Percentiles rank a stretch among this genome's conserved stretches.
Evolutionary conservation across 2,329 filamentous ascomycete species (phyloP).

Genomic region (Hymenoscyphus repandus): DNA sequence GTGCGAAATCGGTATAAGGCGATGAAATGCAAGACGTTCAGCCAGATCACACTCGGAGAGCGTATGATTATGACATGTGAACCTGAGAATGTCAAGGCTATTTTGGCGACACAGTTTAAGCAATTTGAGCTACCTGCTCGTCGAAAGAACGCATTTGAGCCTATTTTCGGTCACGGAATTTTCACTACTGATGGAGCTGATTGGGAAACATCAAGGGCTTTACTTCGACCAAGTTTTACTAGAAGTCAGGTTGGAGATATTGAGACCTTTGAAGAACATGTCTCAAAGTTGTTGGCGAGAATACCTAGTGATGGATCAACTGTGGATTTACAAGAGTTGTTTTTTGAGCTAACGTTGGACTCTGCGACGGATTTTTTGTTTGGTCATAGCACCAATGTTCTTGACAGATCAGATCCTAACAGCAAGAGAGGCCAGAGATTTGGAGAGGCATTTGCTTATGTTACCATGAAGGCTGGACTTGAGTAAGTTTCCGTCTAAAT

Average conservation of each 20-base stretch:
- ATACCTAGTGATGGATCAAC: slow-evolving; percentile 48
- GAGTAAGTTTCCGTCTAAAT: background rate
- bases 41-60: slow-evolving; percentile 13
- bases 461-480: slow-evolving; percentile 24
- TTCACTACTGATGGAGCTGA: slow-evolving; percentile 46
- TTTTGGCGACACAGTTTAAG: slow-evolving; percentile 51
- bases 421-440: slow-evolving; percentile 26
- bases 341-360: slow-evolving; percentile 49
- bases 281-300: slow-evolving; percentile 50
- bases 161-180: slow-evolving; percentile 51
- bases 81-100: slow-evolving; percentile 51
- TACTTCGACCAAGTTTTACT: slow-evolving; percentile 51
- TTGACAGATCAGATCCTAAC: slow-evolving; percentile 21
- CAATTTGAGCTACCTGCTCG: slow-evolving; percentile 44
- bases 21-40: slow-evolving; percentile 8
- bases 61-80: slow-evolving; percentile 45
- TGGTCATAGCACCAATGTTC: slow-evolving; percentile 48
- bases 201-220: slow-evolving; percentile 48
- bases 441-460: slow-evolving; percentile 33
- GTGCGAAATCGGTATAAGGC: slow-evolving; percentile 31
- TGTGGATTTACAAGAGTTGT: slow-evolving; percentile 56
- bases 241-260: slow-evolving; percentile 57
- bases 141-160: slow-evolving; percentile 40
- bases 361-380: slow-evolving; percentile 53
- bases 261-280: slow-evolving; percentile 64